Evolutionary conservation across 306 rosid species (phyloP).

Genomic region (Erythrophleum fordii): DNA sequence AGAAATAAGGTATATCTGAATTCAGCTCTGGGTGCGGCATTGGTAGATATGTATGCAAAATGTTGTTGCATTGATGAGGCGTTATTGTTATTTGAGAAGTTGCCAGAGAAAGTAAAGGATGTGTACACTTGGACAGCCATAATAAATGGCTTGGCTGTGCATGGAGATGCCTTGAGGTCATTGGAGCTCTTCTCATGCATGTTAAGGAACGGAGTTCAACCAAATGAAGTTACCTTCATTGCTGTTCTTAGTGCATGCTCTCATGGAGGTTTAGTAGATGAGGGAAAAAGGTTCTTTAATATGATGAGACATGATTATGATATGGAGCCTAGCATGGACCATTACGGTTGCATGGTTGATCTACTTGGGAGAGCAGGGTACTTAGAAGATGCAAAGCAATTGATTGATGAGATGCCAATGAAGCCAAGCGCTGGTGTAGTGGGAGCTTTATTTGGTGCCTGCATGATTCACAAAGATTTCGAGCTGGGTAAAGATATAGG

Average conservation of each 20-base stretch:
- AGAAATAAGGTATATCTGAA: constrained; percentile 28
- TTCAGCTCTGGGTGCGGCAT: constrained; percentile 40
- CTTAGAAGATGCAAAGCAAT: constrained; percentile 50
- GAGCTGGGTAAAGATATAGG: constrained; percentile 50
- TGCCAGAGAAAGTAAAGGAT: constrained; percentile 36
- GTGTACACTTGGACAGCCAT: constrained; percentile 53
- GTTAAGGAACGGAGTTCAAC: constrained; percentile 48
- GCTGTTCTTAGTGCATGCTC: constrained; percentile 54
- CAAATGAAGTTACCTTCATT: constrained; percentile 48
- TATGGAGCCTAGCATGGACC: constrained; percentile 51
- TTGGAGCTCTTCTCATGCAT: constrained; percentile 45
- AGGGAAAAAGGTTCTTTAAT: constrained; percentile 43
- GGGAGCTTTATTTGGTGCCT: constrained; percentile 51
- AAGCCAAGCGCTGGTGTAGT: constrained; percentile 43
- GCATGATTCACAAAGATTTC: constrained; percentile 45
- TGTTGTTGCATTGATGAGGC: constrained; percentile 52
- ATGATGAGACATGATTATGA: constrained; percentile 40
- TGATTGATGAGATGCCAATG: constrained; percentile 55
- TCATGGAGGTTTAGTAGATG: constrained; percentile 52
- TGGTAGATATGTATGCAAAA: constrained; percentile 57
- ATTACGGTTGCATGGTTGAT: constrained; percentile 63
- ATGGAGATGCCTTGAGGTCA: constrained; percentile 43
- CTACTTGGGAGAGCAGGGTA: constrained; percentile 52
- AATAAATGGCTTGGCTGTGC: constrained; percentile 48
- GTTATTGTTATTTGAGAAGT: constrained; percentile 40